Conservation (phyloP, 2,329 filamentous ascomycete genomes). For the Fusarium azukiicola region DNA sequence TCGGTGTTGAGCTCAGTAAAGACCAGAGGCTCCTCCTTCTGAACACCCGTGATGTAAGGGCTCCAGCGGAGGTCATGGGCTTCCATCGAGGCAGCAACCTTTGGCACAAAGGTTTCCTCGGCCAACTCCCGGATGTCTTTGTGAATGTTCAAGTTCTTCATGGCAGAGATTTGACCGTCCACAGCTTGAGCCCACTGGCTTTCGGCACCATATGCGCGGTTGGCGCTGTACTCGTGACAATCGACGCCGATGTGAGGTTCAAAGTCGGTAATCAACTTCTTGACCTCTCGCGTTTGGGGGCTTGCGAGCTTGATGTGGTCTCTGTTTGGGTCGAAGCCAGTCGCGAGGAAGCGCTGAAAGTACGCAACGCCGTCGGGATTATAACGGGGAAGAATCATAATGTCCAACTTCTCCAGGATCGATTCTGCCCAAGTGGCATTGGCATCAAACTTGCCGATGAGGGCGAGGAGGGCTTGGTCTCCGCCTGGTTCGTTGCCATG, state of each 20-base stretch:
- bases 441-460: slow-evolving; percentile 55
- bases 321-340: slow-evolving; percentile 54
- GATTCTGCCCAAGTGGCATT: slow-evolving; percentile 52
- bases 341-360: slow-evolving; percentile 54
- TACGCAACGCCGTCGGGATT: slow-evolving; percentile 56
- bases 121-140: slow-evolving; percentile 52
- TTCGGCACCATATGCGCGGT: slow-evolving; percentile 49
- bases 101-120: slow-evolving; percentile 45
- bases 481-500: slow-evolving; percentile 56
- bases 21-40: slow-evolving; percentile 38
- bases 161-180: slow-evolving; percentile 52
- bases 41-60: slow-evolving; percentile 52
- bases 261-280: slow-evolving; percentile 48
- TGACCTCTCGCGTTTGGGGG: slow-evolving; percentile 53
- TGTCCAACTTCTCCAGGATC: slow-evolving; percentile 54
- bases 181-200: slow-evolving; percentile 51
- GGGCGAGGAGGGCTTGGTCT: slow-evolving; percentile 52
- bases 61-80: slow-evolving; percentile 50
- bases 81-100: slow-evolving; percentile 50
- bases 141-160: slow-evolving; percentile 57
- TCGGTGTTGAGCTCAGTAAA: slow-evolving; percentile 54
- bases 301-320: slow-evolving; percentile 54
- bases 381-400: slow-evolving; percentile 54
- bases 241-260: slow-evolving; percentile 53
- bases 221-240: slow-evolving; percentile 54